These are phyloP conservation scores for Aspergillus sp. DNA, from an alignment of 2,329 filamentous ascomycete genomes.

Conservation along the genomic window DNA sequence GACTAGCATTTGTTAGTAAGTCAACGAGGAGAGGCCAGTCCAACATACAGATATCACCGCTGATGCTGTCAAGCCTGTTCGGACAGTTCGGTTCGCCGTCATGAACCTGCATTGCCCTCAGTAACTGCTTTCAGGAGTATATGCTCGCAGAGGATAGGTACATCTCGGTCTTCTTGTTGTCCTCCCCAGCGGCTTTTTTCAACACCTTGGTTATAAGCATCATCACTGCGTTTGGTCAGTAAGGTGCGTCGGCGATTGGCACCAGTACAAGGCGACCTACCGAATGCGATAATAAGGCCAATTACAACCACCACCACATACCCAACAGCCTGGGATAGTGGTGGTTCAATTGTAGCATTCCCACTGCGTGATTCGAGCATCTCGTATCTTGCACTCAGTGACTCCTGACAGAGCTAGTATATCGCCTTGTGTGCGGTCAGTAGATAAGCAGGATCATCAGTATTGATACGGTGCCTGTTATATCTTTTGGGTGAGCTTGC, in stretches of 20 bases:
- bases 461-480: no score
- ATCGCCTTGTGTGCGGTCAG: no score
- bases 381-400: background rate
- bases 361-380: conserved; percentile 15
- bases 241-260: background rate
- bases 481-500: no score
- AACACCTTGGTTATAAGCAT: conserved; percentile 47
- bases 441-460: no score
- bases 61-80: conserved; percentile 53
- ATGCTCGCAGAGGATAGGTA: conserved; percentile 13
- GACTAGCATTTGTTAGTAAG: conserved; percentile 26
- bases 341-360: conserved; percentile 27
- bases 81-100: conserved; percentile 53
- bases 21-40: rapidly evolving
- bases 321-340: conserved; percentile 40
- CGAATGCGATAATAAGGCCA: conserved; percentile 41
- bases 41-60: conserved; percentile 50
- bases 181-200: conserved; percentile 52
- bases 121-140: background rate
- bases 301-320: conserved; percentile 45
- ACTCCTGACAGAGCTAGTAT: no score
- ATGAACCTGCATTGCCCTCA: conserved; percentile 43
- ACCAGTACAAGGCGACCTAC: conserved; percentile 18
- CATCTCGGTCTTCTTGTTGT: conserved; percentile 56
- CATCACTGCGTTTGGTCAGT: conserved; percentile 37